phyloP scores from a whole-genome alignment of 2,329 filamentous ascomycete species.

The Penicillium frequentans region DNA sequence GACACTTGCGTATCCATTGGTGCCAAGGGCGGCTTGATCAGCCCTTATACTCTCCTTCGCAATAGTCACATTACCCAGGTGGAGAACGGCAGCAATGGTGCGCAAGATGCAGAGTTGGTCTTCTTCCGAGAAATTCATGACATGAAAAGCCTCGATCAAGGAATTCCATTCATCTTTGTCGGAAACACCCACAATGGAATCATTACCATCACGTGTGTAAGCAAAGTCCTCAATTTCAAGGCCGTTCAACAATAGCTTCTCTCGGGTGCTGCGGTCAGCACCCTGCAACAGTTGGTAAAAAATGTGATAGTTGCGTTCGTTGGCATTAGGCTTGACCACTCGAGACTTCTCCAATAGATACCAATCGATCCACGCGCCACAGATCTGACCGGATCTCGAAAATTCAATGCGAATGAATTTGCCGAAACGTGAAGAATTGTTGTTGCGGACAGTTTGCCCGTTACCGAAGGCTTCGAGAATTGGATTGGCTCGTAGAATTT shows the following conservation, averaged over 20 bases:
- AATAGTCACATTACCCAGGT: constrained; percentile 88
- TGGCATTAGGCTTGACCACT: constrained; percentile 81
- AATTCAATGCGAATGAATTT: constrained; percentile 99
- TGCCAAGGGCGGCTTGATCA: constrained; percentile 81
- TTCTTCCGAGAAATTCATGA: constrained; percentile 88
- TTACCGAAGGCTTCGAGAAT: constrained; percentile 98
- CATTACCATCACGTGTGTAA: constrained; percentile 89
- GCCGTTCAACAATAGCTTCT: constrained; percentile 72
- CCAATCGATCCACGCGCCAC: constrained; percentile 97
- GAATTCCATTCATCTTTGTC: constrained; percentile 87
- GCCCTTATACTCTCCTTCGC: constrained; percentile 86
- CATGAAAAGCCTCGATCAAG: constrained; percentile 84
- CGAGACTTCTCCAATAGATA: constrained; percentile 98
- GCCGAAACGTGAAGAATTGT: constrained; percentile 97
- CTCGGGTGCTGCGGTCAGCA: constrained; percentile 70
- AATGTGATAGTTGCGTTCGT: constrained; percentile 94
- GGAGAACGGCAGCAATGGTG: constrained; percentile 86
- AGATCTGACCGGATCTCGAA: constrained; percentile 81
- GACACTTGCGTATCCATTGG: constrained; percentile 72
- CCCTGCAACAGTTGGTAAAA: constrained; percentile 95
- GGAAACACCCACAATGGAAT: constrained; percentile 85
- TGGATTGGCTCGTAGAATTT: constrained; percentile 93
- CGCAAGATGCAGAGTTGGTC: constrained; percentile 82
- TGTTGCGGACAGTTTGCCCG: constrained; percentile 94
- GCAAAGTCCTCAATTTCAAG: constrained; percentile 82